A percentile compares a stretch with the other conserved stretches of the same genome.
These are phyloP conservation scores for Tetracladium maxilliforme DNA, from an alignment of 2,329 filamentous ascomycete species.

Conservation along the genomic window DNA sequence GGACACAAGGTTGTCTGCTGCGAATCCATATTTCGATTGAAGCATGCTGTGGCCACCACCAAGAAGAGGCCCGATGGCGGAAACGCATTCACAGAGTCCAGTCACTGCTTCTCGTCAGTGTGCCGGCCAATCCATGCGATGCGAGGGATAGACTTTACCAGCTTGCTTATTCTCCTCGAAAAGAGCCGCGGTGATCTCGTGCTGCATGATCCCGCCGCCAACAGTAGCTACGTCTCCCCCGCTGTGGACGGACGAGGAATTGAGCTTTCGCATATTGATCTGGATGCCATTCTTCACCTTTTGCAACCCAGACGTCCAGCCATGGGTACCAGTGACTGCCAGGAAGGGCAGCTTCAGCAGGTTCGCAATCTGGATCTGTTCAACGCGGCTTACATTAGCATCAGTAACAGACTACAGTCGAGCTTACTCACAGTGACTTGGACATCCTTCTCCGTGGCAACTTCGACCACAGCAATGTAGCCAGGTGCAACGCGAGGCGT, in stretches of 20 bases:
- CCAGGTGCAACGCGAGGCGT: too few relatives aligned
- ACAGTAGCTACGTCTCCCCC: conserved; percentile 14
- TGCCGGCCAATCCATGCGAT: too few relatives aligned
- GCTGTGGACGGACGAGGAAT: conserved; percentile 10
- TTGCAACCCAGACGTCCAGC: conserved; percentile 4
- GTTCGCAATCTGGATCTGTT: too few relatives aligned
- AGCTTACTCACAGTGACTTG: conserved; percentile 3
- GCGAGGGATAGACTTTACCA: too few relatives aligned
- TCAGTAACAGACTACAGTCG: too few relatives aligned
- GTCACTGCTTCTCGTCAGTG: too few relatives aligned
- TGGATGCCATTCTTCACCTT: conserved; percentile 5
- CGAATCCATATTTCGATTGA: conserved; percentile 9
- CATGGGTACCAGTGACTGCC: too few relatives aligned
- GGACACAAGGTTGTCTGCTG: conserved; percentile 9
- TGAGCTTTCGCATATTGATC: too few relatives aligned
- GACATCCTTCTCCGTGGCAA: conserved; percentile 1
- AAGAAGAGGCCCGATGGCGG: conserved; percentile 39
- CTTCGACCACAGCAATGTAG: conserved; percentile 2
- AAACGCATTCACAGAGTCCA: too few relatives aligned
- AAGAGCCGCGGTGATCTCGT: conserved; percentile 12
- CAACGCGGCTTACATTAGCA: too few relatives aligned
- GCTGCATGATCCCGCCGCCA: conserved; percentile 14
- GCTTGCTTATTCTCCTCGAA: conserved; percentile 14
- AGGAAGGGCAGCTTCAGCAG: too few relatives aligned
- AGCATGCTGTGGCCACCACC: conserved; percentile 45